Percentiles rank a stretch among this genome's conserved stretches.
These are phyloP conservation scores for Alternaria postmessia DNA, from an alignment of 2,329 filamentous ascomycete genomes.

Conservation along the genomic window DNA sequence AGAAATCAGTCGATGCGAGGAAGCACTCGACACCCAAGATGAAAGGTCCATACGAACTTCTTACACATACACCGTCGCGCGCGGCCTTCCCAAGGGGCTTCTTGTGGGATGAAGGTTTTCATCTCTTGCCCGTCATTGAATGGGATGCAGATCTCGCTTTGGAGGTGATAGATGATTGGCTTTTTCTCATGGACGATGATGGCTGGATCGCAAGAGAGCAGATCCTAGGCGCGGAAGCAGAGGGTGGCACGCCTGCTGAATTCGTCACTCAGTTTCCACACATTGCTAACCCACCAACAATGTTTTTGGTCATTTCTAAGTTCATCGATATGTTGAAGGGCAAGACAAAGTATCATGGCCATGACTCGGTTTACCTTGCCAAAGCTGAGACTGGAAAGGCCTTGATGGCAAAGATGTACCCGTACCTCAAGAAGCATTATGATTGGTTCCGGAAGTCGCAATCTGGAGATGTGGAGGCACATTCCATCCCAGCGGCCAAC, in stretches of 20 bases:
- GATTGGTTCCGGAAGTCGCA: slow-evolving; percentile 94
- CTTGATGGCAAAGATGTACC: slow-evolving; percentile 79
- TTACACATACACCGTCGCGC: slow-evolving; percentile 86
- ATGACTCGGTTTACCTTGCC: slow-evolving; percentile 63
- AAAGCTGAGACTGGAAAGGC: slow-evolving; percentile 70
- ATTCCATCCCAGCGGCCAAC: slow-evolving; percentile 35
- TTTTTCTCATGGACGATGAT: slow-evolving; percentile 90
- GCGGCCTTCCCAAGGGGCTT: slow-evolving; percentile 96
- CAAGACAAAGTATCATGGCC: slow-evolving; percentile 60
- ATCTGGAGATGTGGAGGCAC: slow-evolving; percentile 67
- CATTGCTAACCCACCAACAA: slow-evolving; percentile 93
- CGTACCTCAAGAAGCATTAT: slow-evolving; percentile 86
- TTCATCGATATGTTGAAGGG: slow-evolving; percentile 68
- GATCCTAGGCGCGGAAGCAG: slow-evolving; percentile 86
- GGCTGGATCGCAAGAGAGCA: slow-evolving; percentile 97
- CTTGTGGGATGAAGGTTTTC: slow-evolving; percentile 97
- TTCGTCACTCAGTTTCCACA: slow-evolving; percentile 95
- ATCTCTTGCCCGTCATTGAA: slow-evolving; percentile 85
- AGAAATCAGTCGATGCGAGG: slow-evolving; percentile 81
- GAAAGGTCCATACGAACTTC: slow-evolving; percentile 85
- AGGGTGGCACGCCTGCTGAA: slow-evolving; percentile 86
- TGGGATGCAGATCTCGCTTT: slow-evolving; percentile 88
- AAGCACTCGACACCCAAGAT: slow-evolving; percentile 70
- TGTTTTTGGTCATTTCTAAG: slow-evolving; percentile 84
- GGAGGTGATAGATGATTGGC: slow-evolving; percentile 92